Evolutionary conservation across 2,329 filamentous ascomycete genomes (phyloP).

Genomic region (Coniochaeta ligniaria): DNA sequence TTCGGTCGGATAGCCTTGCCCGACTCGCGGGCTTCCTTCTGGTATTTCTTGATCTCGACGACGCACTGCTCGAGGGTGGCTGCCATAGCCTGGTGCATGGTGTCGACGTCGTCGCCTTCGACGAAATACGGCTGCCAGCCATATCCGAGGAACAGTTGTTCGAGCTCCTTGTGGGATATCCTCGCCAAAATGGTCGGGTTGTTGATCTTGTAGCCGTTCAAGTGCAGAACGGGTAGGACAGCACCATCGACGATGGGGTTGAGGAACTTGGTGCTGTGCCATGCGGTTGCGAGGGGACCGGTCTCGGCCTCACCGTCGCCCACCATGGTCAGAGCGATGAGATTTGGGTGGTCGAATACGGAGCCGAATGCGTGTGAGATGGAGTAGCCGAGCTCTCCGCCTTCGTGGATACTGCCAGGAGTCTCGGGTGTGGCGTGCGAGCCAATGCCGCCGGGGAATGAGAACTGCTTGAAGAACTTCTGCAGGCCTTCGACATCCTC

Average conservation of each 20-base stretch:
- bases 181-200: slow-evolving; percentile 69
- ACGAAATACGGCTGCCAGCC: slow-evolving; percentile 78
- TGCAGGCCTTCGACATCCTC: slow-evolving; percentile 63
- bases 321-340: slow-evolving; percentile 72
- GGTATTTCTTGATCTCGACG: slow-evolving; percentile 58
- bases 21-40: slow-evolving; percentile 64
- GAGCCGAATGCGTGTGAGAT: slow-evolving; percentile 72
- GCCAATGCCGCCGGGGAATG: slow-evolving; percentile 72
- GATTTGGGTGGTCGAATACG: slow-evolving; percentile 67
- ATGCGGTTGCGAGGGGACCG: slow-evolving; percentile 68
- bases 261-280: slow-evolving; percentile 78
- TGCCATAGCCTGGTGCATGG: slow-evolving; percentile 79
- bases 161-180: slow-evolving; percentile 66
- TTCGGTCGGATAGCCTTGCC: slow-evolving; percentile 62
- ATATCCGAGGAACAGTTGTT: slow-evolving; percentile 63
- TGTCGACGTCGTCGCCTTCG: slow-evolving; percentile 64
- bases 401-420: slow-evolving; percentile 70
- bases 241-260: slow-evolving; percentile 73
- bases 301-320: slow-evolving; percentile 80
- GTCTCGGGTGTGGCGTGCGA: slow-evolving; percentile 75
- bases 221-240: slow-evolving; percentile 68
- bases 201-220: slow-evolving; percentile 84
- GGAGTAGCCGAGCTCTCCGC: slow-evolving; percentile 75
- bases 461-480: slow-evolving; percentile 77
- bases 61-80: slow-evolving; percentile 68